Evolutionary conservation across 176 grass and related monocot genomes (phyloP).

Genomic region (Rhynchospora breviuscula): DNA sequence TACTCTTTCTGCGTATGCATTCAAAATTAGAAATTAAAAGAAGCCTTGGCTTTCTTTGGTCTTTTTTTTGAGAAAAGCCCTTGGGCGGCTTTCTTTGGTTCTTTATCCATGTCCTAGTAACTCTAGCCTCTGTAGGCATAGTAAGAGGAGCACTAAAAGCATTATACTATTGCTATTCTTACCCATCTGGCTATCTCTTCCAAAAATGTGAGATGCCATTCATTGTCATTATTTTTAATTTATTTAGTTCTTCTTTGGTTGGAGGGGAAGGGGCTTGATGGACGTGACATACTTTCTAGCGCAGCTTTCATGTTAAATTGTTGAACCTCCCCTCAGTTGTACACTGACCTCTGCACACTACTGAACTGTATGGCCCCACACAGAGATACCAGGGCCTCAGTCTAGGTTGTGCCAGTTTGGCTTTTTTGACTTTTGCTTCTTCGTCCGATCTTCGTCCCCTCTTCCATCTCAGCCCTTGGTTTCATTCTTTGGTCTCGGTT

Average conservation of each 20-base stretch:
- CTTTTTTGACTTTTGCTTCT: background rate
- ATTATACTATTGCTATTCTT: background rate
- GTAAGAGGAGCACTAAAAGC: conserved; percentile 12
- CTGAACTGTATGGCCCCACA: background rate
- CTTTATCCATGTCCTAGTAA: background rate
- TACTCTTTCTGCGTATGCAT: conserved; percentile 13
- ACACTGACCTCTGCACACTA: conserved; percentile 6
- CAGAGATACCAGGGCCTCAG: background rate
- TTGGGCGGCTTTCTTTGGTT: background rate
- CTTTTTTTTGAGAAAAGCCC: too few species aligned
- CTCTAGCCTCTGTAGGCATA: background rate
- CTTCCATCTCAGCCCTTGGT: background rate
- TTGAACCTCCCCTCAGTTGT: conserved; percentile 4
- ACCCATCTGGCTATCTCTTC: background rate
- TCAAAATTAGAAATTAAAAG: conserved; percentile 12
- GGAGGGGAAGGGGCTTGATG: background rate
- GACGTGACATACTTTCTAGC: conserved; percentile 3
- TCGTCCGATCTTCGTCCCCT: background rate
- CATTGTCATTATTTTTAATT: background rate
- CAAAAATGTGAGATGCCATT: background rate
- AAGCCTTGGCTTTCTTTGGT: background rate
- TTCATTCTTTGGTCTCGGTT: background rate
- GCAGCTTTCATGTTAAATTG: conserved; percentile 9
- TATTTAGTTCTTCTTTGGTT: background rate
- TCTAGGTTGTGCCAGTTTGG: background rate